Evolutionary conservation across 352 stramenopile genomes (phyloP), one percentile per base, ranked within the genome.

Genomic region (Globisporangium radiosum): DNA sequence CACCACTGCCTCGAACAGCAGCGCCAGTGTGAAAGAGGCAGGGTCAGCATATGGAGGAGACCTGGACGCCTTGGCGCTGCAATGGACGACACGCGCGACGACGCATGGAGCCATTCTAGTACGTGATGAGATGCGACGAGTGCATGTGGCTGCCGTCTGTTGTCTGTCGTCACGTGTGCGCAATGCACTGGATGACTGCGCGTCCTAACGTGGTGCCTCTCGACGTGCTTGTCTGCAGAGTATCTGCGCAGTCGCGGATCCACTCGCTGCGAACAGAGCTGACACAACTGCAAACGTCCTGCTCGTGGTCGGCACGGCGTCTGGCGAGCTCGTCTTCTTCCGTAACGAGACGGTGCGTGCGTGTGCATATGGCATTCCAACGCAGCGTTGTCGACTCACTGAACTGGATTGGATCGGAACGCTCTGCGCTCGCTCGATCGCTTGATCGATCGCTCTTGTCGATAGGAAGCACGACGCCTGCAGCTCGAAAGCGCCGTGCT

Each of bases 321-420:
- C 54, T 9, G 75, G 75, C 11, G 72, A 77, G 57, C 58, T 87
- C 44, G 73, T 85, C 43, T 64, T 87, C 52, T 67, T 84, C 52
- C 69, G 61, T 37, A 65, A 75, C 40, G 63, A 78, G 10, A 58
- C 78, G 65, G 63, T 65, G 42, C 54, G 54, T n/a, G 5, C 43
- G 13, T 47, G 43, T n/a, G 43, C 43, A 47, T 15, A 15, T 15
- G n/a, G 43, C 43, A 33, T 33, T 33, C 1, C 25, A 33, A 33
- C 25, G 25, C 25, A 33, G 25, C 25, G 25, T 2, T 33, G 25
- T 33, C 25, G 25, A 33, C 25, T 33, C 25, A 3, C 25, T 33
- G 25, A 33, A 33, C 25, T 3, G 25, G 43, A 47, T 5, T 17
- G 43, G 43, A 47, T 17, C 43, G 15, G 43, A 15, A 47, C 8